Base-by-base conservation (phyloP, 2,329 filamentous ascomycete genomes). In the Exophiala sideris region DNA sequence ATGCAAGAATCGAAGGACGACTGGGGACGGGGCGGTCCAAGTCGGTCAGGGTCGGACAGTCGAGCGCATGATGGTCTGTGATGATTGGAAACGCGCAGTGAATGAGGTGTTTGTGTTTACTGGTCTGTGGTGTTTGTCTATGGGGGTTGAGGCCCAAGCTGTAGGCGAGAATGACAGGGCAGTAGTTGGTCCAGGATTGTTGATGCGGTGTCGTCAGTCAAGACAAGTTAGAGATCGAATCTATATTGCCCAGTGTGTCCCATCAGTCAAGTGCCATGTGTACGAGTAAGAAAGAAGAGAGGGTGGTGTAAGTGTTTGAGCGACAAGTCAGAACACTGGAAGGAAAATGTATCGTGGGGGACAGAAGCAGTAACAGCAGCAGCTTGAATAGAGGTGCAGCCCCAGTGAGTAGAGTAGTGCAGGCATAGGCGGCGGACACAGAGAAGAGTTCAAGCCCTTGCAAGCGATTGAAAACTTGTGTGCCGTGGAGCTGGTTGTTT, bases 221-320 rank as follows among this genome's bases (percentile, higher is more conserved):
- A 49, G 38, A 48, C 53, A 48, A 52, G 53, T 51, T 36, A 48
- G 41, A 29, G 39, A 33, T 18, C 41, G 35, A 10, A 45, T 39
- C 40, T 56, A 47, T 36, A 44, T 44, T 48, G 45, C 44, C 46
- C 20, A 54, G 49, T 47, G 24, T 29, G 45, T 50, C 29, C 54
- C 57, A 59, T 57, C 52, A 57, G 53, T 53, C 38, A 24, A 52
- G 46, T 50, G 57, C 57, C 54, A 60, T 60, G 54, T 57, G 57
- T 54, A 57, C 50, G 29, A 54, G 41, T 46, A 35, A 53, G 50
- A 58, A 34, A 42, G n/a, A 48, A 50, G 44, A 48, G 33, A 40
- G 24, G 24, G 24, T 29, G 24, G 24, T 29, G 24, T 29, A 29
- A 12, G 34, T 11, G 36, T n/a, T 10, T 39, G 18, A 16, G n/a